Base-by-base conservation (phyloP, 169 alveolate species). In the Perkinsus olseni region DNA sequence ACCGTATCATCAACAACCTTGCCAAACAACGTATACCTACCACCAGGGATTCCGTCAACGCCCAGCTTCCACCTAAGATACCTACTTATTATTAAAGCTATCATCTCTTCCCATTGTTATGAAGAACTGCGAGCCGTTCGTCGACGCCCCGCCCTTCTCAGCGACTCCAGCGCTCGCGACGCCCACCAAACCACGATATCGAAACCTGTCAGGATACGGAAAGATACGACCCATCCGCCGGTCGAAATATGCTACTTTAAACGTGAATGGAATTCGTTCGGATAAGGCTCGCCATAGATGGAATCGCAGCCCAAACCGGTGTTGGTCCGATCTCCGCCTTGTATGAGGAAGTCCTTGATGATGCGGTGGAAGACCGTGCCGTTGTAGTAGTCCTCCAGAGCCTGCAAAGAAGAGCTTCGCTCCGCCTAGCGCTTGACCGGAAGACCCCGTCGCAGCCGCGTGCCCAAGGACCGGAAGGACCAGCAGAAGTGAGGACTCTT, bases 381-480 rank as follows among this genome's bases (percentile, higher is more conserved):
- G 94, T 97, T 97, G 95, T 97, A 98, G 95, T 98, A 97, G 39
- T 98, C 98, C 93, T 97, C 98, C 74, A 96, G 62, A 45, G 62
- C 62, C 62, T 45, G 62, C 6, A 45, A 45, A 17, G 17, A 45
- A n/a, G n/a, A n/a, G n/a, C n/a, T n/a, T n/a, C n/a, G n/a, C n/a
- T n/a, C n/a, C n/a, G n/a, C n/a, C n/a, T n/a, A n/a, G n/a, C n/a
- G n/a, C n/a, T n/a, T n/a, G n/a, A n/a, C n/a, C n/a, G 24, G 92
- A 91, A 96, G 96, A 74, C n/a, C n/a, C n/a, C n/a, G n/a, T n/a
- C n/a, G n/a, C n/a, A n/a, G n/a, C n/a, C n/a, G n/a, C n/a, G n/a
- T n/a, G n/a, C n/a, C n/a, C n/a, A n/a, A n/a, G n/a, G n/a, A n/a
- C n/a, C n/a, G n/a, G n/a, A n/a, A n/a, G n/a, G n/a, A n/a, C n/a